Evolutionary conservation across 2,329 filamentous ascomycete genomes (phyloP).

Genomic region (Pyrenophora teres): DNA sequence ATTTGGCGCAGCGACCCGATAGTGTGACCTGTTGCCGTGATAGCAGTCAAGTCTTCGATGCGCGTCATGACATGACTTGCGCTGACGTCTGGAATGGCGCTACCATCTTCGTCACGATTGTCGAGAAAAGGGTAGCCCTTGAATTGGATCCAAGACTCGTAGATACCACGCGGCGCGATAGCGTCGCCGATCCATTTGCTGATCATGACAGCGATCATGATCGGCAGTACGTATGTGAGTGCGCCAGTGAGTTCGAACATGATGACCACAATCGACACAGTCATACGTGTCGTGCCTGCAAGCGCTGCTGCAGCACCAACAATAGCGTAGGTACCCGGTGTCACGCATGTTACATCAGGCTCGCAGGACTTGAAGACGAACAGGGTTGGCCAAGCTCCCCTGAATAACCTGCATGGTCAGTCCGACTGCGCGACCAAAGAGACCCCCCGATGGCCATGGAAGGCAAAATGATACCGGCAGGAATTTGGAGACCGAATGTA

Average conservation of each 20-base stretch:
- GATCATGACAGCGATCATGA: slow-evolving; percentile 98
- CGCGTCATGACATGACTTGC: slow-evolving; percentile 91
- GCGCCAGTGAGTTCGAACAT: slow-evolving; percentile 99
- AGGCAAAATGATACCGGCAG: slow-evolving; percentile 92
- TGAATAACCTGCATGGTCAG: slow-evolving; percentile 91
- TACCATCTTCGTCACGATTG: slow-evolving; percentile 71
- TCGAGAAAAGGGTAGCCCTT: slow-evolving; percentile 96
- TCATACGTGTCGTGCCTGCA: slow-evolving; percentile 92
- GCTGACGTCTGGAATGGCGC: slow-evolving; percentile 77
- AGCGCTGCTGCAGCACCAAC: slow-evolving; percentile 94
- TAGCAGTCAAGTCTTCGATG: slow-evolving; percentile 85
- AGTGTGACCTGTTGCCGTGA: slow-evolving; percentile 86
- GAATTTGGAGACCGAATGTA: slow-evolving; percentile 93
- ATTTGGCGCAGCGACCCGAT: slow-evolving; percentile 74
- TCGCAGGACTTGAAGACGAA: slow-evolving; percentile 81
- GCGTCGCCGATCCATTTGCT: slow-evolving; percentile 98
- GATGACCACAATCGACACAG: slow-evolving; percentile 97
- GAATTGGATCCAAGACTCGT: slow-evolving; percentile 96
- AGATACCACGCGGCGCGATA: slow-evolving; percentile 90
- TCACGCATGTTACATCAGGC: slow-evolving; percentile 85
- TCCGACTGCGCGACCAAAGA: slow-evolving; percentile 86
- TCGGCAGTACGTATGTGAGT: slow-evolving; percentile 92
- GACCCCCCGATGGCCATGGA: slow-evolving; percentile 92
- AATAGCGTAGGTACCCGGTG: slow-evolving; percentile 93
- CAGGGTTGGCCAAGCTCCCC: slow-evolving; percentile 72